Conservation (phyloP, 805 yeast species). For the Diddensiella transvaalensis region DNA sequence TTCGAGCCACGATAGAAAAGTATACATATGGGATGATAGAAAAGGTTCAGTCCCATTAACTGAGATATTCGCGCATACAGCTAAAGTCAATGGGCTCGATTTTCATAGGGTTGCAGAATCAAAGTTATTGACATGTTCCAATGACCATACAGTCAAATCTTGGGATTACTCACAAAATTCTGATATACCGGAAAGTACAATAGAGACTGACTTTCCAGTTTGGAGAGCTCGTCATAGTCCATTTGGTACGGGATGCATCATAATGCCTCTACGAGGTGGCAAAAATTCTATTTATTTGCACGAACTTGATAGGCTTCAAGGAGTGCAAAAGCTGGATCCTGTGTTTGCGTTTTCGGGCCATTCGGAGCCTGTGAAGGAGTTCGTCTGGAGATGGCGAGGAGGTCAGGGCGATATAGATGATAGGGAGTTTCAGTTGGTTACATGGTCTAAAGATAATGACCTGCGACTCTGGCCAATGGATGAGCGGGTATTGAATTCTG, state of each 20-base stretch:
- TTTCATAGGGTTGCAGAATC: slow-evolving; percentile 61
- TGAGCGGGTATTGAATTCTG: slow-evolving; percentile 45
- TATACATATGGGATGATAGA: slow-evolving; percentile 85
- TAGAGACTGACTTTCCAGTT: slow-evolving; percentile 77
- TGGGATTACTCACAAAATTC: slow-evolving; percentile 54
- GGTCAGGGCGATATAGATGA: slow-evolving; percentile 49
- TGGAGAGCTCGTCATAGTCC: slow-evolving; percentile 87
- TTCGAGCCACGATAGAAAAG: slow-evolving; percentile 75
- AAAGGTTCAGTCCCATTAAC: slow-evolving; percentile 74
- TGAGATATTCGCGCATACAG: slow-evolving; percentile 68
- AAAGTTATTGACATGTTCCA: slow-evolving; percentile 75
- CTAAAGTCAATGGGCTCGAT: slow-evolving; percentile 86
- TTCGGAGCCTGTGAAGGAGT: slow-evolving; percentile 78
- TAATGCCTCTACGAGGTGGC: slow-evolving; percentile 91
- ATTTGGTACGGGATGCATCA: slow-evolving; percentile 81
- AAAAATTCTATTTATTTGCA: slow-evolving; percentile 56
- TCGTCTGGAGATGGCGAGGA: slow-evolving; percentile 76
- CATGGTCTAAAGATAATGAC: slow-evolving; percentile 91
- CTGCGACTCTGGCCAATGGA: slow-evolving; percentile 74
- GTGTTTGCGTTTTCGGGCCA: slow-evolving; percentile 73
- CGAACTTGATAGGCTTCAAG: slow-evolving; percentile 37
- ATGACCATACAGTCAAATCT: slow-evolving; percentile 76
- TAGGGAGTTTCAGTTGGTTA: slow-evolving; percentile 83
- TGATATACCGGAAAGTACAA: slow-evolving; percentile 50
- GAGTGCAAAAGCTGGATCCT: slow-evolving; percentile 45